Evolutionary conservation across 345 rosid genomes (phyloP).

Genomic region (Pistacia vera): DNA sequence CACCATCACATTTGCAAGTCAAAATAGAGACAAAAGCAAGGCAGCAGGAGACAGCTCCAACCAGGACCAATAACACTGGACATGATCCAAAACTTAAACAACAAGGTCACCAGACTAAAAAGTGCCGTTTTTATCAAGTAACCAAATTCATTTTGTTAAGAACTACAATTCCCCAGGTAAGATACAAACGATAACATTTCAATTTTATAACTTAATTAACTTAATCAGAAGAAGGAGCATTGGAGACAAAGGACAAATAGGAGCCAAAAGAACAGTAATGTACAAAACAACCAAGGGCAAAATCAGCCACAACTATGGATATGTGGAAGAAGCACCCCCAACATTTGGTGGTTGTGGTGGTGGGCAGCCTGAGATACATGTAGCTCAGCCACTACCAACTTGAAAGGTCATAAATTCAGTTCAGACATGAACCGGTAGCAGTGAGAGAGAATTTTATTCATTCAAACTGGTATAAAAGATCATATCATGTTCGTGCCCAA

Average conservation of each 20-base stretch:
- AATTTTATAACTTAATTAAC: neutral
- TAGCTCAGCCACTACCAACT: neutral
- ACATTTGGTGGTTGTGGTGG: neutral
- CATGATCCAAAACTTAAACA: neutral
- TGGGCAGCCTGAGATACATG: too few relatives aligned
- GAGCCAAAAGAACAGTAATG: neutral
- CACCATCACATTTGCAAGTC: constrained; percentile 6
- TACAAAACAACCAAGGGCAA: neutral
- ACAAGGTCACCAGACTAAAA: neutral
- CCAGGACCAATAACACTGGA: neutral
- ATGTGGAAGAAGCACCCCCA: neutral
- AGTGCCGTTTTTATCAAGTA: neutral
- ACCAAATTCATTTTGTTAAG: neutral
- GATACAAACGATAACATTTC: too few relatives aligned
- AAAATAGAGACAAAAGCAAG: neutral
- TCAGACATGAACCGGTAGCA: neutral
- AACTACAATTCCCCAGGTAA: neutral
- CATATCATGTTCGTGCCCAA: neutral
- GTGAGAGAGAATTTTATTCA: neutral
- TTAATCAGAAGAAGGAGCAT: neutral
- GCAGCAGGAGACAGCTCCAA: neutral
- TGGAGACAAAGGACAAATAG: neutral
- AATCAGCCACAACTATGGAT: neutral
- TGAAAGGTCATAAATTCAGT: neutral
- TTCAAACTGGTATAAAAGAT: neutral